Evolutionary conservation across 257 asterid genomes (phyloP), one percentile per base, ranked within the genome.

Genomic region (Echium plantagineum): DNA sequence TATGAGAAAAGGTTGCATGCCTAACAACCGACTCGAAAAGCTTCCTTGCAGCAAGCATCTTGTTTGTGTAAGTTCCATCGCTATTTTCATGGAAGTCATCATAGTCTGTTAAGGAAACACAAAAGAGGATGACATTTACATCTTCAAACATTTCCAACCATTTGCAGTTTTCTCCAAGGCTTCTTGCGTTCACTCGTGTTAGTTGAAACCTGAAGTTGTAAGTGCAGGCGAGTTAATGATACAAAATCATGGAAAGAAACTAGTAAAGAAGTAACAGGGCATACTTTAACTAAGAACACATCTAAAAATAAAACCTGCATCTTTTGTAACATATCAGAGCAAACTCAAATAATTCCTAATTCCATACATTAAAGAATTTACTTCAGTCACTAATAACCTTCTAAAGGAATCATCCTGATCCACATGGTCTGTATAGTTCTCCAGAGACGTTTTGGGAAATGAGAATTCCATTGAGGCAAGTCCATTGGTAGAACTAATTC

Each of bases 141-240:
- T 85, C 94, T 71, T 86, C 97, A 38, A 93, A 93, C 95, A 93
- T 89, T 54, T 79, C 89, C 76, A 93, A 65, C 91, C 94, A 83
- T 75, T 81, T 93, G 91, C 97, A 83, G 52, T 86, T 80, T 59
- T 72, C 81, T 75, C 97, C 95, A 0, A 93, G 88, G 79, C 82
- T 80, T 78, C 80, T 85, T 5, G 81, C 57, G 3, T 73, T 81
- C 42, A 72, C 94, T 73, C 96, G 76, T 53, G 78, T 89, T 63
- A 93, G 94, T 69, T 89, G 86, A 72, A 73, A 81, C 71, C 96
- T 89, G 81, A 76, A 77, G 47, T 20, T 24, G 63, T n/a, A 7
- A 4, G 21, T 52, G 9, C 56, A 17, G 56, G 19, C 9, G 20
- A 49, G 56, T 18, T 52, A 52, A 52, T 18, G 21, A 20, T 9